Base-by-base conservation (phyloP, 2,329 filamentous ascomycete genomes). In the Diplodia intermedia region DNA sequence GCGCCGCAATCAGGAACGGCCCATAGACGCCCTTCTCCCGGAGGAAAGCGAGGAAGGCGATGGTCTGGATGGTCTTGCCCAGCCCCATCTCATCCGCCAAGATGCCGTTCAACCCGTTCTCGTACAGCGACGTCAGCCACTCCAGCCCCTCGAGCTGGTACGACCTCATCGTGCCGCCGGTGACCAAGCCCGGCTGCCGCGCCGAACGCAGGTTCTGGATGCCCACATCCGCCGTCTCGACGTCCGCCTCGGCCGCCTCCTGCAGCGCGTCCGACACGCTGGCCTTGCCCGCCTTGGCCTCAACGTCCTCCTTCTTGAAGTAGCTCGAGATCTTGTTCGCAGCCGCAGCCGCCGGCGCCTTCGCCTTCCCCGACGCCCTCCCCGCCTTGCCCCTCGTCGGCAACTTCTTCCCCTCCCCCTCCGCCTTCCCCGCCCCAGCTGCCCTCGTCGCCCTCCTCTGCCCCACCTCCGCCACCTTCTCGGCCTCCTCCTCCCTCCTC, bases 121-220 rank as follows among this genome's bases (percentile, higher is more conserved):
- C 93, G 73, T 91, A 97, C 3, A 91, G 77, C 0, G 87, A 89
- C 38, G 88, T 87, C 83, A 99, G 90, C 95, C 95, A 99, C 0
- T 97, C 96, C 0, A 99, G 79, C 0, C 95, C 95, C 76, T 98
- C 94, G 0, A 99, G 82, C 74, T 99, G 95, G 75, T 99, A 99
- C 70, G 92, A 91, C 20, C 94, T 86, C 94, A 99, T 98, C 4
- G 89, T 90, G 1, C 95, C 95, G 5, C 93, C 93, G 0, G 90
- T 89, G 73, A 99, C 89, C 69, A 93, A 88, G 71, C 90, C 89
- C 0, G 95, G 95, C 76, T 99, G 95, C 70, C 91, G 85, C 0
- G 94, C 94, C 77, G 96, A 92, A 68, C 89, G 85, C 18, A 97
- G 79, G 66, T 93, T 86, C 72, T 90, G 88, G 63, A 88, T 84